These are phyloP conservation scores for Cryptococcus hybrid DNA, from an alignment of 1,284 basidiomycete species.

Conservation along the genomic window DNA sequence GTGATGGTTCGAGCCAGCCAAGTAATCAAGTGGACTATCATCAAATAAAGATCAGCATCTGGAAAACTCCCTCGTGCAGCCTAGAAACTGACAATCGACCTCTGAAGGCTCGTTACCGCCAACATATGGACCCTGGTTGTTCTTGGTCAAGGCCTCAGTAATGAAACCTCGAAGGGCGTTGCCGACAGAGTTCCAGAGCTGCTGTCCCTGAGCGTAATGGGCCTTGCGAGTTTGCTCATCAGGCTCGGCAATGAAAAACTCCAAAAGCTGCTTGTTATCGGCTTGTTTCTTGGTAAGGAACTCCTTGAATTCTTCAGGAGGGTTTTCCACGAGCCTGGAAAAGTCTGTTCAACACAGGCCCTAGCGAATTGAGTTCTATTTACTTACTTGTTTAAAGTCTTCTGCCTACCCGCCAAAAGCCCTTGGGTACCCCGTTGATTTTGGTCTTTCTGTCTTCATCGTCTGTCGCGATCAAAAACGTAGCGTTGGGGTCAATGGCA, in stretches of 20 bases:
- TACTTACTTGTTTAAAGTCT: conserved; percentile 27
- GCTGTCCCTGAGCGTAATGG: conserved; percentile 29
- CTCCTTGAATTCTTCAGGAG: conserved; percentile 54
- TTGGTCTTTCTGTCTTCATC: conserved; percentile 58
- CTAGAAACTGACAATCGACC: conserved; percentile 39
- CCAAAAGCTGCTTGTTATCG: conserved; percentile 54
- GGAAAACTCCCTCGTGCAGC: too few relatives aligned
- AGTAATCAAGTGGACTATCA: conserved; percentile 44
- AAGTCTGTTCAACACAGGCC: neutral
- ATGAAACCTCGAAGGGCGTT: conserved; percentile 36
- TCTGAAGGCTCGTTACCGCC: conserved; percentile 36
- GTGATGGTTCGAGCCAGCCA: conserved; percentile 45
- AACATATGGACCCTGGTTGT: conserved; percentile 29
- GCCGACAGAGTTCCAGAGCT: conserved; percentile 42
- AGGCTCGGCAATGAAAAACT: conserved; percentile 31
- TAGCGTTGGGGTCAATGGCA: conserved; percentile 59
- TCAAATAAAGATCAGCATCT: neutral
- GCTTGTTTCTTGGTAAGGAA: conserved; percentile 59
- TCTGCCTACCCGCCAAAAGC: conserved; percentile 55
- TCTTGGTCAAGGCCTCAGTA: conserved; percentile 38
- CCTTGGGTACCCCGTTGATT: conserved; percentile 45
- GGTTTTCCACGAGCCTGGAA: conserved; percentile 51
- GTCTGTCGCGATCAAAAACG: conserved; percentile 54
- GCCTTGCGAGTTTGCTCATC: conserved; percentile 26
- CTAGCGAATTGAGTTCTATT: conserved; percentile 11